A percentile compares a stretch with the other conserved stretches of the same genome.
phyloP scores from a whole-genome alignment of 495 filamentous ascomycete genomes.

The Neurospora terricola region DNA sequence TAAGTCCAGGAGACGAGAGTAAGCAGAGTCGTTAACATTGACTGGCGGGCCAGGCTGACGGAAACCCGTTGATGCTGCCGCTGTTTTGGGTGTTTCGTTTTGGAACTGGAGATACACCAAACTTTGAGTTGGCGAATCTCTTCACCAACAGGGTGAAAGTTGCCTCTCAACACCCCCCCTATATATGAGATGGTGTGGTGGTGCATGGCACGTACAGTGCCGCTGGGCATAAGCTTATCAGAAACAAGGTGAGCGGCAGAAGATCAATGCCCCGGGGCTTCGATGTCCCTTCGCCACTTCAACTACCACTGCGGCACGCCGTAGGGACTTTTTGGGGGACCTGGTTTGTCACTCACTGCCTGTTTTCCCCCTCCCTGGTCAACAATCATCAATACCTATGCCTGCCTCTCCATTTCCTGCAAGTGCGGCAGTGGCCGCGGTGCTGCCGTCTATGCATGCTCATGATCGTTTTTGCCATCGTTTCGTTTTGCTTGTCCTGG shows the following conservation, averaged over 20 bases:
- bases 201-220: not conserved
- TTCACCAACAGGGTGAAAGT: not conserved
- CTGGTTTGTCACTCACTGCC: not conserved
- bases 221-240: not conserved
- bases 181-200: not conserved
- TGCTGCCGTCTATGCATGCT: not conserved
- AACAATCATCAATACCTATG: not conserved
- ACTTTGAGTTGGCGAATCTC: not conserved
- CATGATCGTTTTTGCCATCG: not conserved
- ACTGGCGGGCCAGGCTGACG: not conserved
- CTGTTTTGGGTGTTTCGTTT: not conserved
- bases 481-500: not conserved
- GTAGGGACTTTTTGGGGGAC: not conserved
- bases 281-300: not conserved
- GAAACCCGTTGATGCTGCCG: not conserved
- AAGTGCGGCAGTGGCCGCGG: not conserved
- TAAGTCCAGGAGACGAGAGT: not conserved
- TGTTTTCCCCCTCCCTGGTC: not conserved
- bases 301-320: not conserved
- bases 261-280: not conserved
- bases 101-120: not conserved
- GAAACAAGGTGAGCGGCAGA: not conserved
- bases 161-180: not conserved
- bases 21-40: not conserved
- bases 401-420: not conserved